Evolutionary conservation across 352 stramenopile genomes (phyloP).

Genomic region (Pythium pyrilobum): DNA sequence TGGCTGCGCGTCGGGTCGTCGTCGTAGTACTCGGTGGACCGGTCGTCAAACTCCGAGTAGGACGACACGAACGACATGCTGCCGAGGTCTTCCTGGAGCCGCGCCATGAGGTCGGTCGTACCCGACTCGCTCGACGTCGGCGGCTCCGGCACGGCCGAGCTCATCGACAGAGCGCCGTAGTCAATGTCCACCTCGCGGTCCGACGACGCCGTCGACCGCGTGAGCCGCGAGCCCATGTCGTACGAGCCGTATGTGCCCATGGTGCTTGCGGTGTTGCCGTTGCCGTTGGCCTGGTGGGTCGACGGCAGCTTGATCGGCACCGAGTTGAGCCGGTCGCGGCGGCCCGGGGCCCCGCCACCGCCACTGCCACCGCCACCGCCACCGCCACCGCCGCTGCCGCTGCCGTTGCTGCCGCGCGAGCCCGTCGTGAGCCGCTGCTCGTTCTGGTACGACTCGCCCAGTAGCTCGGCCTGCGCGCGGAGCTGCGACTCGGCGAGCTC

Average conservation of each 20-base stretch:
- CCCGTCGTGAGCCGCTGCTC: not conserved
- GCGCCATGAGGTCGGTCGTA: slow-evolving; percentile 6
- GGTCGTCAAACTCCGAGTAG: slow-evolving; percentile 32
- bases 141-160: slow-evolving; percentile 15
- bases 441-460: slow-evolving; percentile 26
- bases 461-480: slow-evolving; percentile 60
- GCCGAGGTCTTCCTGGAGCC: slow-evolving; percentile 21
- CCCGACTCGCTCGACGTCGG: slow-evolving; percentile 14
- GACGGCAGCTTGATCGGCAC: slow-evolving; percentile 44
- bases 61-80: slow-evolving; percentile 30
- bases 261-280: not conserved
- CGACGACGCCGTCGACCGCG: slow-evolving; percentile 13
- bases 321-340: slow-evolving; percentile 57
- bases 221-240: slow-evolving; percentile 9
- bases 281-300: not conserved
- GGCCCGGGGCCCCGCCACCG: not conserved
- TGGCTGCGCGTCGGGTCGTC: not conserved
- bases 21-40: slow-evolving; percentile 20
- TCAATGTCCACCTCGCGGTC: slow-evolving; percentile 22
- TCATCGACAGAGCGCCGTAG: slow-evolving; percentile 11
- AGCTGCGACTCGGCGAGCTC: slow-evolving; percentile 72
- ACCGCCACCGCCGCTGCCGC: too few relatives aligned
- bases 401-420: not conserved
- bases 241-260: slow-evolving; percentile 9
- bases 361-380: not conserved